Evolutionary conservation across 164 flowering plant species (phyloP).

Genomic region (Nymphaea colorata): DNA sequence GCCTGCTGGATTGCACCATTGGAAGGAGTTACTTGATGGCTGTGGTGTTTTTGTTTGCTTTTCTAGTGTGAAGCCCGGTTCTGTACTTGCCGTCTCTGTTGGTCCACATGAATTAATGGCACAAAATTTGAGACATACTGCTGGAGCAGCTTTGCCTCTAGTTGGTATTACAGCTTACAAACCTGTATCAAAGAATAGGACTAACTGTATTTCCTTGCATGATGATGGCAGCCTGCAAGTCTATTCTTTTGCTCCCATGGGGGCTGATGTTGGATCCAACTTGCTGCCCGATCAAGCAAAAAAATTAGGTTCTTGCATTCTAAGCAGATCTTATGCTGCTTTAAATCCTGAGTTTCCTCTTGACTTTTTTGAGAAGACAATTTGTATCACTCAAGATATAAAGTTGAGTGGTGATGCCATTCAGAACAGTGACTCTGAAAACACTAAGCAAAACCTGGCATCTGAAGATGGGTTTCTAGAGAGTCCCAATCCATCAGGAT

Average conservation of each 20-base stretch:
- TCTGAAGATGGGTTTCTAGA: slow-evolving; percentile 95
- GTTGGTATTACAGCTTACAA: slow-evolving; percentile 90
- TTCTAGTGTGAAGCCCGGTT: slow-evolving; percentile 69
- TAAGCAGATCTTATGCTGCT: slow-evolving; percentile 68
- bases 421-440: slow-evolving; percentile 89
- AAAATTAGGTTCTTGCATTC: slow-evolving; percentile 75
- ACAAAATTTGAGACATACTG: slow-evolving; percentile 69
- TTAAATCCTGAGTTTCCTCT: slow-evolving; percentile 92
- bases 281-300: slow-evolving; percentile 65
- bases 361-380: slow-evolving; percentile 94
- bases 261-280: slow-evolving; percentile 40
- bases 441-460: slow-evolving; percentile 79
- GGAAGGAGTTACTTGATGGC: slow-evolving; percentile 80
- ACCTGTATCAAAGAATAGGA: slow-evolving; percentile 87
- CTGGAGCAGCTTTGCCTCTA: slow-evolving; percentile 58
- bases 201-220: slow-evolving; percentile 77
- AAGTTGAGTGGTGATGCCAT: slow-evolving; percentile 88
- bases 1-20: slow-evolving; percentile 80
- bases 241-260: slow-evolving; percentile 55
- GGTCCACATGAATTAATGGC: slow-evolving; percentile 48
- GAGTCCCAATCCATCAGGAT: slow-evolving; percentile 70
- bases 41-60: slow-evolving; percentile 78
- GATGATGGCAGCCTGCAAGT: slow-evolving; percentile 99
- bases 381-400: slow-evolving; percentile 91
- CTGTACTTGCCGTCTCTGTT: slow-evolving; percentile 42